phyloP scores from a whole-genome alignment of 1,284 basidiomycete species.

The Ustilago lituana region DNA sequence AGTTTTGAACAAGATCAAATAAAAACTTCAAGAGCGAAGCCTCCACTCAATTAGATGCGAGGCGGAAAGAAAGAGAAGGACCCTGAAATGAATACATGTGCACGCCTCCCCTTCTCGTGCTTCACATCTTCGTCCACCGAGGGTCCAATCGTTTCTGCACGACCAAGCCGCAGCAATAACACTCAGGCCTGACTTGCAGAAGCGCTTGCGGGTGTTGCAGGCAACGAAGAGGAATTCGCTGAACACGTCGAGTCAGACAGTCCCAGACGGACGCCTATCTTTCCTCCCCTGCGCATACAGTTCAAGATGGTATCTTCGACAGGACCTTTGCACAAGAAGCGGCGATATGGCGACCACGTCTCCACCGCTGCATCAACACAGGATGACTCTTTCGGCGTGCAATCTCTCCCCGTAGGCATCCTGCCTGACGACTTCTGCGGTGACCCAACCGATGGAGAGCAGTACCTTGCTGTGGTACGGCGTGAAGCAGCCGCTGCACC shows the following conservation, averaged over 20 bases:
- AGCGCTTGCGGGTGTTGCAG: too few relatives aligned
- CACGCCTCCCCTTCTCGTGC: too few relatives aligned
- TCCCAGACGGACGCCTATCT: too few relatives aligned
- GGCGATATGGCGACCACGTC: constrained; percentile 4
- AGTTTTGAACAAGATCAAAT: too few relatives aligned
- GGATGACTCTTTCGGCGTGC: constrained; percentile 45
- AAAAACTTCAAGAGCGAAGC: too few relatives aligned
- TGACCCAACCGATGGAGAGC: constrained; percentile 54
- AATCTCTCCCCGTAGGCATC: constrained; percentile 55
- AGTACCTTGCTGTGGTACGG: constrained; percentile 62
- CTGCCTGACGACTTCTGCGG: constrained; percentile 56
- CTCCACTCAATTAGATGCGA: constrained; percentile 3
- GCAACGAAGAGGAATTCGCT: too few relatives aligned
- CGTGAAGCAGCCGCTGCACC: constrained; percentile 42
- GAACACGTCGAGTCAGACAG: too few relatives aligned
- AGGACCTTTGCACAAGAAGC: constrained; percentile 21
- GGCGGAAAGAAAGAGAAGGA: background rate
- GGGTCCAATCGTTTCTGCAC: too few relatives aligned
- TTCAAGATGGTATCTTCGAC: background rate
- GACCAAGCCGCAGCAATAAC: too few relatives aligned
- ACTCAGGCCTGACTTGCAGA: too few relatives aligned
- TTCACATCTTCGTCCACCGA: too few relatives aligned
- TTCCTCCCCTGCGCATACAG: too few relatives aligned
- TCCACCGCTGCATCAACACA: background rate
- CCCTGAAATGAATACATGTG: constrained; percentile 5